phyloP scores from a whole-genome alignment of 2,329 filamentous ascomycete species.

The Penicillium brevicompactum region DNA sequence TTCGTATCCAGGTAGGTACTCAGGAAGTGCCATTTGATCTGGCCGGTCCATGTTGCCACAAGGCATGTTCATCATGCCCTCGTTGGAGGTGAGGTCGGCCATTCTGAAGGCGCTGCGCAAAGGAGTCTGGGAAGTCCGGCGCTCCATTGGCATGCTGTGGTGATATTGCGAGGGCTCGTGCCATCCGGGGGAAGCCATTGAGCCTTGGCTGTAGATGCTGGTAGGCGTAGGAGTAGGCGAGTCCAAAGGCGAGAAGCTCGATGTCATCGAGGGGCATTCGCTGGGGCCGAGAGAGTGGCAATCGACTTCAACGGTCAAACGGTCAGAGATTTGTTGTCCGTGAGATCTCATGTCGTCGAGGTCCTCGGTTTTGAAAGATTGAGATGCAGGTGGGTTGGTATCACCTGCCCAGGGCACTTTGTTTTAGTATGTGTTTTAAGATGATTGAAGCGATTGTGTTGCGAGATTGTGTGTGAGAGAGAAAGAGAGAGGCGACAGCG shows the following conservation, averaged over 20 bases:
- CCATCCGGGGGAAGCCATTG: constrained; percentile 41
- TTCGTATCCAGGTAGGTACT: constrained; percentile 41
- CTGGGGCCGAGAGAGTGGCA: constrained; percentile 41
- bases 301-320: constrained; percentile 42
- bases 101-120: constrained; percentile 39
- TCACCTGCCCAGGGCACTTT: constrained; percentile 30
- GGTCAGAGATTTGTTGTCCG: constrained; percentile 37
- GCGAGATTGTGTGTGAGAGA: no score
- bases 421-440: neutral
- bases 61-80: constrained; percentile 36
- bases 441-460: neutral
- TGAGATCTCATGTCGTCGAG: constrained; percentile 43
- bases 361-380: constrained; percentile 31
- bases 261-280: constrained; percentile 44
- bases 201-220: constrained; percentile 41
- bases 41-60: constrained; percentile 37
- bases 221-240: constrained; percentile 44
- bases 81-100: constrained; percentile 36
- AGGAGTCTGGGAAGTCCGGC: constrained; percentile 31
- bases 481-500: constrained; percentile 2
- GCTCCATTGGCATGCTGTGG: constrained; percentile 32
- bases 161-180: constrained; percentile 35
- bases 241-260: constrained; percentile 44
- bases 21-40: constrained; percentile 37
- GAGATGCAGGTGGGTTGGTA: constrained; percentile 28